Conservation (phyloP, 2,329 filamentous ascomycete species). For the Sphaceloma murrayae region DNA sequence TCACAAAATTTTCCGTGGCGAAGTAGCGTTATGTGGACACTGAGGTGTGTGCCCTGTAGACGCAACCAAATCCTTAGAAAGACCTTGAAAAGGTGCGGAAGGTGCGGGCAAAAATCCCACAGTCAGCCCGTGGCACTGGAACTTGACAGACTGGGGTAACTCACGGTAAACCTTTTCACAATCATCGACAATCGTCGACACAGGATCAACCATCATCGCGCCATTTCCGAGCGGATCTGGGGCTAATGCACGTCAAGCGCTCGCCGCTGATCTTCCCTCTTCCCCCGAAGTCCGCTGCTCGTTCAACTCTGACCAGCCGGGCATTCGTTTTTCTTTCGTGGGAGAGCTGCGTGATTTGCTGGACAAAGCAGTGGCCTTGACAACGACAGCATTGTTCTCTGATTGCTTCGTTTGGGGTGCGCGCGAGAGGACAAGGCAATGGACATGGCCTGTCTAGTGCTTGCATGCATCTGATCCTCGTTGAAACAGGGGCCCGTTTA, state of each 20-base stretch:
- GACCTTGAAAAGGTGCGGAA: no score
- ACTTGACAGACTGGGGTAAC: background rate
- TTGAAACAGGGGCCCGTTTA: slow-evolving; percentile 5
- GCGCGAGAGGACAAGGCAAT: background rate
- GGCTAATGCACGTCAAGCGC: slow-evolving; percentile 15
- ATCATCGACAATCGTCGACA: no score
- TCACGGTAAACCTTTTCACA: no score
- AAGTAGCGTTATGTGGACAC: no score
- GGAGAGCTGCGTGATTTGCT: no score
- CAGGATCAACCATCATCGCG: background rate
- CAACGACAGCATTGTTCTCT: background rate
- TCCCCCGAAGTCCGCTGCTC: slow-evolving; percentile 5
- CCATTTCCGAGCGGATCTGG: slow-evolving; percentile 11
- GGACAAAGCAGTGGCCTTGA: background rate
- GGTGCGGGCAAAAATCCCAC: no score
- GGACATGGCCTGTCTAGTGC: slow-evolving; percentile 1
- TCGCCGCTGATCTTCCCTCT: background rate
- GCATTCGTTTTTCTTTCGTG: background rate
- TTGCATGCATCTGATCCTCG: slow-evolving; percentile 5
- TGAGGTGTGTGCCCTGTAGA: no score
- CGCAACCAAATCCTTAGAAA: no score
- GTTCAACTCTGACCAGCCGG: slow-evolving; percentile 3
- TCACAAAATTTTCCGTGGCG: no score
- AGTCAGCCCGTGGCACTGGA: background rate
- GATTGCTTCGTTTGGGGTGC: slow-evolving; percentile 1